Conservation (phyloP, 2,329 filamentous ascomycete genomes). For the Magnaporthiopsis poae region DNA sequence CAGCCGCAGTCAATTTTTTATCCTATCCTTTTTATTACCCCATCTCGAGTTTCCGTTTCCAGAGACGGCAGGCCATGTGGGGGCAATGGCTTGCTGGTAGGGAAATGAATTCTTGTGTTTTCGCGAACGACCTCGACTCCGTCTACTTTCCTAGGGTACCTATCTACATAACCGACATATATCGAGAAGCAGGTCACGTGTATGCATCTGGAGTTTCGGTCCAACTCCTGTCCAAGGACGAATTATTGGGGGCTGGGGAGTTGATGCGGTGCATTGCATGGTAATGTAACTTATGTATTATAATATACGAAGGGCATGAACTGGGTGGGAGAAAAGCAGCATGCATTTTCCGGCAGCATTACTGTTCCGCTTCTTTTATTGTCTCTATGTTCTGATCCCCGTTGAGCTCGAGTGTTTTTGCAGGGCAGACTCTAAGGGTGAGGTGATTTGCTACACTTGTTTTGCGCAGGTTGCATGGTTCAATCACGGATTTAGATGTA, state of each 20-base stretch:
- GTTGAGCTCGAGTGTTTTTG: not conserved
- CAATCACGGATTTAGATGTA: not conserved
- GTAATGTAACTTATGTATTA: slow-evolving; percentile 9
- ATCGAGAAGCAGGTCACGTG: not conserved
- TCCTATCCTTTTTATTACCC: not conserved
- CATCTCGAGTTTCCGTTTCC: slow-evolving; percentile 1
- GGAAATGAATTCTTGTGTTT: not conserved
- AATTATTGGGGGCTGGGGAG: not conserved
- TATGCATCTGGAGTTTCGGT: not conserved
- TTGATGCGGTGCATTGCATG: slow-evolving; percentile 1
- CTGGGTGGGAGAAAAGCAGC: not conserved
- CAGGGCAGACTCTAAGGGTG: not conserved
- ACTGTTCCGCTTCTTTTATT: not conserved
- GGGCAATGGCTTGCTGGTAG: not conserved
- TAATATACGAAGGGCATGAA: slow-evolving; percentile 7
- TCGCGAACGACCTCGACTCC: slow-evolving; percentile 1
- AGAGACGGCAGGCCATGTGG: slow-evolving; percentile 1
- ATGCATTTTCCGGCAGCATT: not conserved
- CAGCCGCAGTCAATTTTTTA: not conserved
- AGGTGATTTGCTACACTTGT: not conserved
- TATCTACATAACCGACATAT: not conserved
- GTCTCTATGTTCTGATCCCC: not conserved
- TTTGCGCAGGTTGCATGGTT: not conserved
- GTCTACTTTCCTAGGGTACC: slow-evolving; percentile 6
- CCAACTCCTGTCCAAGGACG: not conserved